phyloP scores from a whole-genome alignment of 352 stramenopile genomes.

The Phytopythium montanum region DNA sequence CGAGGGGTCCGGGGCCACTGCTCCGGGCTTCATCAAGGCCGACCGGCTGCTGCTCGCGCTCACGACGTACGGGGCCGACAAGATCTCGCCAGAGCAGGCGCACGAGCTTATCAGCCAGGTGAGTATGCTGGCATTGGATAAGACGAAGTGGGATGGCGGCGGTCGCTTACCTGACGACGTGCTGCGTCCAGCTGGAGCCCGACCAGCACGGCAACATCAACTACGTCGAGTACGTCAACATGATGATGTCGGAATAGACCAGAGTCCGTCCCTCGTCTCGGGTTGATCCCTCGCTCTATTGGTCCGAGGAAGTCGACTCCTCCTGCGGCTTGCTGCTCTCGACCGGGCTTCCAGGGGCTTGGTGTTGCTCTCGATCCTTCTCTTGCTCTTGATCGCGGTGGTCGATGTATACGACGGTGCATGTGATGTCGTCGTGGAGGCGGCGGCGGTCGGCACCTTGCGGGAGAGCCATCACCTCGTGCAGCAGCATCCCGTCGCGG shows the following conservation, averaged over 20 bases:
- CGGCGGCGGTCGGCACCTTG: constrained; percentile 43
- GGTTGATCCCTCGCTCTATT: background rate
- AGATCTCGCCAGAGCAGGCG: constrained; percentile 88
- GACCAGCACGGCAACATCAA: constrained; percentile 92
- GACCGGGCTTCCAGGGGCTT: constrained; percentile 1
- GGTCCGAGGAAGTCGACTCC: background rate
- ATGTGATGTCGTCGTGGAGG: constrained; percentile 81
- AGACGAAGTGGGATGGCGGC: background rate
- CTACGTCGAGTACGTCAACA: constrained; percentile 94
- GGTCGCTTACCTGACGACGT: constrained; percentile 1
- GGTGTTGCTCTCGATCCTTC: constrained; percentile 8
- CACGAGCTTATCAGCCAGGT: constrained; percentile 90
- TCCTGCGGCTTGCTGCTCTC: constrained; percentile 2
- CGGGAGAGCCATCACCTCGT: constrained; percentile 58
- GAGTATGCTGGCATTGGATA: constrained; percentile 2
- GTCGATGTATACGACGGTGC: constrained; percentile 65
- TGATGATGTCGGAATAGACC: constrained; percentile 91
- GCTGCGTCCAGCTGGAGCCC: constrained; percentile 73
- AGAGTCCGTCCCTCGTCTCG: background rate
- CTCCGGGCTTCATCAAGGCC: constrained; percentile 78
- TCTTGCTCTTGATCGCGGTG: constrained; percentile 14
- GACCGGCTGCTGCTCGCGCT: constrained; percentile 84
- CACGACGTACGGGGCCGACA: constrained; percentile 89
- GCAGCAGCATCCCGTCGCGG: constrained; percentile 62
- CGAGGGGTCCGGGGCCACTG: constrained; percentile 54